Base-by-base conservation (phyloP, 192 early-diverging fungal species). In the Fimicolochytrium jonesii region DNA sequence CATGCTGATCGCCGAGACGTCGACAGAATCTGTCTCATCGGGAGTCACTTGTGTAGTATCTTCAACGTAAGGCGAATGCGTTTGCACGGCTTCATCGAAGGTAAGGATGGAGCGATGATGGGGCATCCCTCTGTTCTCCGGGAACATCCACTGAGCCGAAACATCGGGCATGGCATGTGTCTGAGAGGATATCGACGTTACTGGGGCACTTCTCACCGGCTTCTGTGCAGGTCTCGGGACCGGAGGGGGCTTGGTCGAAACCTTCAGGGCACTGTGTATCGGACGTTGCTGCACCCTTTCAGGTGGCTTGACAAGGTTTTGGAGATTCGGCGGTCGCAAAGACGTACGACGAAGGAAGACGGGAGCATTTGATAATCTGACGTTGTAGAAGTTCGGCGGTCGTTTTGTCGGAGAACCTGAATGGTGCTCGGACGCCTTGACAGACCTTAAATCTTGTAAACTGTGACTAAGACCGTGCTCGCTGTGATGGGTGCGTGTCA, bases 361-460 rank as follows among this genome's bases (percentile, higher is more conserved):
- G 22, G 64, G 64, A 1, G 64, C 52, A 20, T 30, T 57, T 2
- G 64, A 56, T 20, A 66, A 11, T 28, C 54, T n/a, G 15, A 66
- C 64, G 35, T 66, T 58, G 29, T 56, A 57, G 23, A 58, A 56
- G 36, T 64, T 56, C 11, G 54, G 54, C 20, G 64, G 54, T 10
- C 41, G 53, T 33, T 33, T 22, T 23, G 59, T 13, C 23, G 46
- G 36, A n/a, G 17, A n/a, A n/a, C n/a, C n/a, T n/a, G n/a, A n/a
- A n/a, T n/a, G n/a, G n/a, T n/a, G n/a, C n/a, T n/a, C n/a, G n/a
- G n/a, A n/a, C n/a, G n/a, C n/a, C n/a, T n/a, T n/a, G n/a, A n/a
- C n/a, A n/a, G n/a, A n/a, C n/a, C n/a, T n/a, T n/a, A n/a, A n/a
- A n/a, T n/a, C n/a, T n/a, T n/a, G n/a, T n/a, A n/a, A n/a, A n/a